A percentile compares a stretch with the other conserved stretches of the same genome.
phyloP scores from a whole-genome alignment of 192 early-diverging fungal species.

The Dissophora globulifera region DNA sequence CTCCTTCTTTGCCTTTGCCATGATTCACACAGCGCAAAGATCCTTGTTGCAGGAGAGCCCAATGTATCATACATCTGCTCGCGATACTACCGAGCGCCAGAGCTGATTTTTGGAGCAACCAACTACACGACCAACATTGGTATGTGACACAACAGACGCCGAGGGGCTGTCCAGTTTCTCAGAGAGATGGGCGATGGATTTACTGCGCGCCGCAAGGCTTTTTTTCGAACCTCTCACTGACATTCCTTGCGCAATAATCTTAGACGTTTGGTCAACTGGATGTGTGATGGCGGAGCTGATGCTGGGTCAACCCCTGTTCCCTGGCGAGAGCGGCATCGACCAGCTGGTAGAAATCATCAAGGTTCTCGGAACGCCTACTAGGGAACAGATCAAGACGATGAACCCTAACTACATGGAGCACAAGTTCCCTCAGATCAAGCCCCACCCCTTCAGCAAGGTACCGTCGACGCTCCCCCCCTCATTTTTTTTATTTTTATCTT shows the following conservation, averaged over 20 bases:
- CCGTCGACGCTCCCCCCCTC: not conserved
- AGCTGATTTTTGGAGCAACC: slow-evolving; percentile 96
- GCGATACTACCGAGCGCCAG: slow-evolving; percentile 96
- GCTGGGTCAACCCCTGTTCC: slow-evolving; percentile 93
- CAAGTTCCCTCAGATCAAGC: slow-evolving; percentile 98
- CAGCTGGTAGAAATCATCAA: slow-evolving; percentile 99
- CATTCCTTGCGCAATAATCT: too few relatives aligned
- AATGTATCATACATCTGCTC: slow-evolving; percentile 99
- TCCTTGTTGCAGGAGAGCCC: slow-evolving; percentile 91
- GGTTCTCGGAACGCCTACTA: slow-evolving; percentile 95
- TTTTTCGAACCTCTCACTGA: not conserved
- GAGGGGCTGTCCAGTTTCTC: too few relatives aligned
- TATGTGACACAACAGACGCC: slow-evolving; percentile 23
- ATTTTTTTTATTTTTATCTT: too few relatives aligned
- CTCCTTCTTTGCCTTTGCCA: not conserved
- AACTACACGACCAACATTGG: slow-evolving; percentile 88
- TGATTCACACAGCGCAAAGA: slow-evolving; percentile 84
- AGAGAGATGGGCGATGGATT: too few relatives aligned
- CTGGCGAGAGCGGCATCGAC: slow-evolving; percentile 97
- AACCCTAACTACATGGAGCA: slow-evolving; percentile 98
- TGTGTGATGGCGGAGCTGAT: slow-evolving; percentile 98
- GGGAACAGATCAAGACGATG: slow-evolving; percentile 97
- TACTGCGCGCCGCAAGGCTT: too few relatives aligned
- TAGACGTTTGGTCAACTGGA: slow-evolving; percentile 95
- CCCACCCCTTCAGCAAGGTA: slow-evolving; percentile 85